Percentiles rank a stretch among this genome's conserved stretches.
Evolutionary conservation across 2,329 filamentous ascomycete species (phyloP).

Genomic region (Sporothrix phasma): DNA sequence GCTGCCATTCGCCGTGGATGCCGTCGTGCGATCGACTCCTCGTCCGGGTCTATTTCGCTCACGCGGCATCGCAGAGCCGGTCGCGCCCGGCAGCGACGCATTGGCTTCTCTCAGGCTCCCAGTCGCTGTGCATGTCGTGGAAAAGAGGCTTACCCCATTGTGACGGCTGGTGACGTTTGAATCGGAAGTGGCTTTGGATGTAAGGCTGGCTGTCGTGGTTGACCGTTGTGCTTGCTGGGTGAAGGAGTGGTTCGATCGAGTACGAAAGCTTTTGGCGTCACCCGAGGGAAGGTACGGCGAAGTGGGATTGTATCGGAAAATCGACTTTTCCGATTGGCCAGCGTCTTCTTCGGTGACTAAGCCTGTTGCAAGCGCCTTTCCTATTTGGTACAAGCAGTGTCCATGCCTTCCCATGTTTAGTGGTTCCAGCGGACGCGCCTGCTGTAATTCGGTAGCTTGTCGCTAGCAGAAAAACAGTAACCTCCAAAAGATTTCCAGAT

Average conservation of each 20-base stretch:
- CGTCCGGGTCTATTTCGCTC: conserved; percentile 10
- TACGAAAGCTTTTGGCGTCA: conserved; percentile 18
- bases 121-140: neutral
- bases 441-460: neutral
- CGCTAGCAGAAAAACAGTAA: neutral
- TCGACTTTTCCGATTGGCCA: conserved; percentile 19
- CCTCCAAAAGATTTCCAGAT: neutral
- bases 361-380: neutral
- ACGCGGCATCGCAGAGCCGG: neutral
- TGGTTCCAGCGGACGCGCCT: neutral
- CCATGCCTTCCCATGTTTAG: neutral
- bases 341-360: conserved; percentile 11
- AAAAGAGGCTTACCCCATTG: conserved; percentile 18
- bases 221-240: conserved; percentile 12
- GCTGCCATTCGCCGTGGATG: neutral
- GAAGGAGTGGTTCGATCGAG: conserved; percentile 18
- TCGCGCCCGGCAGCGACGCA: neutral
- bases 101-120: neutral
- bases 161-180: conserved; percentile 12
- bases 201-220: neutral
- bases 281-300: conserved; percentile 11
- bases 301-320: conserved; percentile 14
- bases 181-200: neutral
- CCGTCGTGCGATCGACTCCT: neutral
- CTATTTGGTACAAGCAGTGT: neutral